These are phyloP conservation scores for Zygosaccharomyces bailii DNA, from an alignment of 805 yeast genomes.

Conservation along the genomic window DNA sequence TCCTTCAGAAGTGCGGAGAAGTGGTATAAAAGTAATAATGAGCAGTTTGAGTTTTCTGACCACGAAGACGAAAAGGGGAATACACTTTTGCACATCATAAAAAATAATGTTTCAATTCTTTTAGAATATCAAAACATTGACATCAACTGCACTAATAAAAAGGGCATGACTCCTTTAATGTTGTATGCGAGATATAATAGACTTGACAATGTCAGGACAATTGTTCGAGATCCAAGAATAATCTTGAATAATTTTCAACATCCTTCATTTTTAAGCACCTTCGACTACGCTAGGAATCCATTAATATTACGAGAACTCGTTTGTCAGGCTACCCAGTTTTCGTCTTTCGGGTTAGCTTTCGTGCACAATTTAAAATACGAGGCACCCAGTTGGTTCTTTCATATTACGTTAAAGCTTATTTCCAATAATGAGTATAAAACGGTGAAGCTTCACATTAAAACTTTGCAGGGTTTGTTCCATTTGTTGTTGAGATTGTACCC, in stretches of 20 bases:
- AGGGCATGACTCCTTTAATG: conserved; percentile 66
- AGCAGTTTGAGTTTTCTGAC: conserved; percentile 45
- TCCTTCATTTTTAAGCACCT: conserved; percentile 36
- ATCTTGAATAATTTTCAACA: conserved; percentile 39
- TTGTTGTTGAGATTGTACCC: conserved; percentile 16
- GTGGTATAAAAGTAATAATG: conserved; percentile 40
- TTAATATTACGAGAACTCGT: conserved; percentile 20
- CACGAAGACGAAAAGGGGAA: conserved; percentile 76
- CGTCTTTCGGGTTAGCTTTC: conserved; percentile 15
- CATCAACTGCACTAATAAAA: conserved; percentile 58
- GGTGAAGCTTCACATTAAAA: conserved; percentile 19
- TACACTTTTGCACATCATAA: conserved; percentile 69
- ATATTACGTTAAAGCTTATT: conserved; percentile 10
- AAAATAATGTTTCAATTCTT: conserved; percentile 44
- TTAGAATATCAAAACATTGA: conserved; percentile 40
- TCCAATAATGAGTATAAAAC: conserved; percentile 9
- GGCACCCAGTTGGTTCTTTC: conserved; percentile 23
- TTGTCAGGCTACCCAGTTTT: conserved; percentile 10
- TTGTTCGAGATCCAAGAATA: conserved; percentile 50
- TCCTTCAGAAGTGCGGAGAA: conserved; percentile 44
- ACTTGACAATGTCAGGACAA: conserved; percentile 49
- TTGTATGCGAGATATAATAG: conserved; percentile 68
- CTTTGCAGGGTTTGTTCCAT: conserved; percentile 21
- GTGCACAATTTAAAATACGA: conserved; percentile 24
- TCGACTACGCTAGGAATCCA: conserved; percentile 46